phyloP scores from a whole-genome alignment of 805 yeast genomes.

The Ogataea paraovalis region DNA sequence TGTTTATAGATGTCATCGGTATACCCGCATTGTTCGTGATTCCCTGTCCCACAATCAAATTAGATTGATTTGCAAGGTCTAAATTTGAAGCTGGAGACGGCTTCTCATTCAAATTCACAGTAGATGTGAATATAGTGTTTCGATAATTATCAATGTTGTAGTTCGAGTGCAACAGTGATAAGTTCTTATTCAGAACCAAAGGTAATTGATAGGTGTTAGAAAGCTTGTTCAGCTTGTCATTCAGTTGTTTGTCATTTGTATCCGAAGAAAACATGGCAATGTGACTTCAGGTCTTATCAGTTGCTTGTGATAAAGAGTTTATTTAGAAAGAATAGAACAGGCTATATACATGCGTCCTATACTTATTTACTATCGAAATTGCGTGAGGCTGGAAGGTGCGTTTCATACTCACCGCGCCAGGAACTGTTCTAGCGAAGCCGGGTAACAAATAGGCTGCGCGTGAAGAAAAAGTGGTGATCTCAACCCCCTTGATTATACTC shows the following conservation, averaged over 20 bases:
- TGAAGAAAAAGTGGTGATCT: too few relatives aligned
- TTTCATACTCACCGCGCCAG: too few relatives aligned
- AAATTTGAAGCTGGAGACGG: constrained; percentile 14
- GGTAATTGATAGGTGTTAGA: constrained; percentile 23
- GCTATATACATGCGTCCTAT: neutral
- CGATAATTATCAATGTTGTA: constrained; percentile 20
- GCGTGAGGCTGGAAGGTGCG: neutral
- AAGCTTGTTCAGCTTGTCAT: constrained; percentile 17
- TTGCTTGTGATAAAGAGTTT: neutral
- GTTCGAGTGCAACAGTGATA: constrained; percentile 16
- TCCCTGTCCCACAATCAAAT: constrained; percentile 32
- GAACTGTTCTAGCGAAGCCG: too few relatives aligned
- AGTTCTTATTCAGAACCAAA: constrained; percentile 10
- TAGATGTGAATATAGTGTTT: constrained; percentile 22
- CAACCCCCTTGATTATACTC: too few relatives aligned
- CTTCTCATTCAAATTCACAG: constrained; percentile 17
- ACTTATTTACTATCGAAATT: neutral
- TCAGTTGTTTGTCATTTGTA: constrained; percentile 12
- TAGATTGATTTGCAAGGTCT: constrained; percentile 17
- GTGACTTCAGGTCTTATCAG: neutral
- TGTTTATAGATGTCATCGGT: constrained; percentile 28
- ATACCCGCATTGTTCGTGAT: constrained; percentile 32
- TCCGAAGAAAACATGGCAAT: constrained; percentile 15
- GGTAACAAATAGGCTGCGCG: too few relatives aligned
- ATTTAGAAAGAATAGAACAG: neutral